Evolutionary conservation across 2,329 filamentous ascomycete genomes (phyloP), one percentile per base, ranked within the genome.

Genomic region (Fusarium poae): DNA sequence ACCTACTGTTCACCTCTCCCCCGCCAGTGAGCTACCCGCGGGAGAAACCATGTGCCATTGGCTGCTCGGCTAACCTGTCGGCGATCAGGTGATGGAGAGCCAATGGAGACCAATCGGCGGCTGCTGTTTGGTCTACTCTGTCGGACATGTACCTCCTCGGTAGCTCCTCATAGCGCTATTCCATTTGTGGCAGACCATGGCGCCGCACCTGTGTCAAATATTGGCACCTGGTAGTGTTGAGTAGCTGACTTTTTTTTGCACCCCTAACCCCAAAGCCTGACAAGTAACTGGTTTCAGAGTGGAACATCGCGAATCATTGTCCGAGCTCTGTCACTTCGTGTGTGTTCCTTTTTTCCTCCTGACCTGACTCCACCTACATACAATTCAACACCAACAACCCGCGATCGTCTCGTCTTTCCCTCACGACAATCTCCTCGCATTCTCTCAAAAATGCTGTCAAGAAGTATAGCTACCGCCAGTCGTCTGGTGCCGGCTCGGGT

Each of bases 401-500:
- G 49, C 53, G 57, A 70, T 57, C 34, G 44, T 52, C 53, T 35
- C 52, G 56, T 53, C 39, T 27, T 20, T 29, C 29, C 21, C 23
- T 54, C 39, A 46, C 53, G 40, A 54, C 48, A 46, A 25, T 18
- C 32, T 42, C 37, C 49, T 32, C 44, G 52, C 52, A 67, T 43
- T 58, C 32, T 32, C 50, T 50, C 73, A 78, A 53, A 37, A 46
- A 84, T 84, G 82, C 70, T 83, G 54, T 82, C 82, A 60, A 80
- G 83, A 76, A 77, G 77, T 71, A 72, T 82, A 67, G 75, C 80
- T 63, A 81, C 79, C 42, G 80, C 81, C 48, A 79, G 81, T 70
- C 80, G 83, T 65, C 76, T 81, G 71, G 77, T 79, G 76, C 80
- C 83, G 34, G 77, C 84, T 68, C 82, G 82, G 65, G 79, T 74